Base-by-base conservation (phyloP, 257 asterid species). In the Solanum virginianum region DNA sequence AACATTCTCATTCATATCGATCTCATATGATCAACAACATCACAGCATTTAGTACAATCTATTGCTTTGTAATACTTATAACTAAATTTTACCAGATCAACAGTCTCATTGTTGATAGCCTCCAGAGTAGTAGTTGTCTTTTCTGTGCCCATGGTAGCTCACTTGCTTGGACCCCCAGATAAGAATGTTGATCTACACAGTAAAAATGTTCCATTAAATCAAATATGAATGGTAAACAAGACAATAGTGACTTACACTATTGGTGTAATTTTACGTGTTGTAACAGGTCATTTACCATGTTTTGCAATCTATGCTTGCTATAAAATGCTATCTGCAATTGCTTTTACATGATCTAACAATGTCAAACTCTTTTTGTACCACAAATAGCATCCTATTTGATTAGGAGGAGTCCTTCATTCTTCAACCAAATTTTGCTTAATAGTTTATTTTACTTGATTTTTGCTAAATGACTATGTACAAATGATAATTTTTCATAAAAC, bases 31-130 rank as follows among this genome's bases (percentile, higher is more conserved):
- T 74, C 39, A 49, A 36, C 39, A 3, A 49, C 47, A 70, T 39
- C 53, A 70, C 29, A 69, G 39, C 53, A 69, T 39, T 9, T 51
- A 79, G 49, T 79, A 26, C 82, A 79, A 16, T 1, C 6, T 14
- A 32, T 45, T 66, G 60, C 4, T n/a, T 41, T 36, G 17, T 45
- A 36, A 62, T 15, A 47, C 71, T 53, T 60, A 17, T 8, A 77
- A 80, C 32, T 54, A 41, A 45, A 12, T 32, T 70, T 87, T 81
- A 87, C 89, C 89, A 87, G 80, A 63, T 87, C 88, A 82, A 87
- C 88, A 26, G 86, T 72, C 80, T 87, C 89, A 5, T 87, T 85
- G 84, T 65, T 87, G 71, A 87, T 68, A 10, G 89, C 88, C 79
- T 87, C 89, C 65, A 87, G 45, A 66, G 81, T 79, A 41, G 74